These are phyloP conservation scores for Prunus padus DNA, from an alignment of 306 rosid genomes.

Conservation along the genomic window DNA sequence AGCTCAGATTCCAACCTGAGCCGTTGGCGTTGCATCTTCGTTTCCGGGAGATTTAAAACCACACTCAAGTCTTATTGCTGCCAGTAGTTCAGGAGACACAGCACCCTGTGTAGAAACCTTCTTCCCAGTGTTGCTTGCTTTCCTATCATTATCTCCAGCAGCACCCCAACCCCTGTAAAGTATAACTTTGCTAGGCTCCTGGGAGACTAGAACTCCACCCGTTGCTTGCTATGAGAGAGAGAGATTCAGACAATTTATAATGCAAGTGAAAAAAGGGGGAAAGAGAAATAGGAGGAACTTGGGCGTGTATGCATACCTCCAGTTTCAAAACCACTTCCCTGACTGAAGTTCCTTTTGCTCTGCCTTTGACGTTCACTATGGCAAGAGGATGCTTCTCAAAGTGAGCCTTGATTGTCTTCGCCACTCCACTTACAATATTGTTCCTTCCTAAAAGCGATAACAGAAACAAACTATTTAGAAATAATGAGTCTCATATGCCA, in stretches of 20 bases:
- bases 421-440: conserved; percentile 72
- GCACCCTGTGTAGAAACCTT: conserved; percentile 29
- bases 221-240: conserved; percentile 66
- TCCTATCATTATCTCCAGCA: conserved; percentile 34
- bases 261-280: not conserved
- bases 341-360: conserved; percentile 92
- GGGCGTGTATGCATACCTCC: conserved; percentile 52
- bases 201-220: conserved; percentile 82
- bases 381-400: conserved; percentile 75
- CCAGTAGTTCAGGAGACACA: conserved; percentile 74
- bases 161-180: conserved; percentile 94
- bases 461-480: not conserved
- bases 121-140: conserved; percentile 9
- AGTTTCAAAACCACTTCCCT: conserved; percentile 71
- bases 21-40: conserved; percentile 21
- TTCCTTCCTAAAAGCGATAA: conserved; percentile 57
- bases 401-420: conserved; percentile 65
- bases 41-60: conserved; percentile 47
- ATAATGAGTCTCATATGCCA: not conserved
- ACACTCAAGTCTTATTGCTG: conserved; percentile 84
- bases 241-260: conserved; percentile 21
- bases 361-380: conserved; percentile 76
- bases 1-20: conserved; percentile 9
- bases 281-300: conserved; percentile 15
- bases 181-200: conserved; percentile 77